Conservation (phyloP, 495 filamentous ascomycete species). For the Thozetella sp. region DNA sequence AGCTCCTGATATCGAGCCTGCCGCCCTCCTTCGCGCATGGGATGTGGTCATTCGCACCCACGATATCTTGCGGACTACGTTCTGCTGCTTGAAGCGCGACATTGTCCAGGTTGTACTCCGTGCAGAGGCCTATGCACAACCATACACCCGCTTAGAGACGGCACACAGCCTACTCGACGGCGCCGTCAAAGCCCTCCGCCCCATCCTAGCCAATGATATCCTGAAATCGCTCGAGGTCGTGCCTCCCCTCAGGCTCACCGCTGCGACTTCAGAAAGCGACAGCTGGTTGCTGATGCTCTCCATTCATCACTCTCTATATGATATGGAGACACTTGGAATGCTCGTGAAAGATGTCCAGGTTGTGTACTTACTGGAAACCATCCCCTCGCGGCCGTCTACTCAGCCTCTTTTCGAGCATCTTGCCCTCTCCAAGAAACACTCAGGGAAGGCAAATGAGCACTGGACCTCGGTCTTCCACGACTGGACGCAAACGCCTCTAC, state of each 20-base stretch:
- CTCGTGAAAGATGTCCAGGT: neutral
- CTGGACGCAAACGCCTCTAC: neutral
- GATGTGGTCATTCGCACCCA: neutral
- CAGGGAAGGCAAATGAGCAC: neutral
- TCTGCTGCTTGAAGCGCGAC: conserved; percentile 2
- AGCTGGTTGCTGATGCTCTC: neutral
- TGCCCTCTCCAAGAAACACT: neutral
- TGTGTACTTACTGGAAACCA: neutral
- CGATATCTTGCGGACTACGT: neutral
- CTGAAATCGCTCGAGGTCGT: neutral
- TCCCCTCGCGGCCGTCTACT: neutral
- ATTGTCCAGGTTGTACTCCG: neutral
- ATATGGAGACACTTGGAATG: neutral
- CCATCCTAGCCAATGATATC: neutral
- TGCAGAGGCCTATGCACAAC: neutral
- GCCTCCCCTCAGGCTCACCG: neutral
- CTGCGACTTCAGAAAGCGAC: neutral
- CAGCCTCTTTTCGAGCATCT: neutral
- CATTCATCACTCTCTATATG: neutral
- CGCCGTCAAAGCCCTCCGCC: neutral
- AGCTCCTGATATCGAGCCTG: neutral
- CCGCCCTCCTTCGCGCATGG: neutral
- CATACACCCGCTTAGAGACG: neutral
- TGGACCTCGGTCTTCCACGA: neutral
- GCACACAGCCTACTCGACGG: neutral